A percentile compares a stretch with the other conserved stretches of the same genome.
phyloP scores from a whole-genome alignment of 1,284 basidiomycete genomes.

The Mycosarcoma maydis region DNA sequence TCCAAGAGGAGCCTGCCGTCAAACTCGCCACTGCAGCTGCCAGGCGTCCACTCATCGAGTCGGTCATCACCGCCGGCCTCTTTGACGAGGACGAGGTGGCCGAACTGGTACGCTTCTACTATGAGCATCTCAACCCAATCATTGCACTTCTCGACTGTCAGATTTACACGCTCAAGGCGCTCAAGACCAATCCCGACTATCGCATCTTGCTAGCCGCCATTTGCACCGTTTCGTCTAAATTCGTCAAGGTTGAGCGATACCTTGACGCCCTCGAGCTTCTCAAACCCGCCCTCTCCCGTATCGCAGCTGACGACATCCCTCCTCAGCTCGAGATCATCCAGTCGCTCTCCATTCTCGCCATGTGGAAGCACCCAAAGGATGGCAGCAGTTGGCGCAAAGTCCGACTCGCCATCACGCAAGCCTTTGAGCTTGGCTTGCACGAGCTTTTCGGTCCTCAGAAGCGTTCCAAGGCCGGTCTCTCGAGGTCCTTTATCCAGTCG shows the following conservation, averaged over 20 bases:
- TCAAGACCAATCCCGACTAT: slow-evolving; percentile 74
- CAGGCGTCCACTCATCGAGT: slow-evolving; percentile 42
- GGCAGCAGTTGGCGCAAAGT: slow-evolving; percentile 67
- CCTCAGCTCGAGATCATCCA: slow-evolving; percentile 81
- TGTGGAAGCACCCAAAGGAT: slow-evolving; percentile 76
- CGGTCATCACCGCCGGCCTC: slow-evolving; percentile 40
- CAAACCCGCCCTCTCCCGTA: slow-evolving; percentile 75
- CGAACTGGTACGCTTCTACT: slow-evolving; percentile 43
- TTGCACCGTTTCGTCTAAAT: slow-evolving; percentile 84
- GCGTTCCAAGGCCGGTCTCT: slow-evolving; percentile 39
- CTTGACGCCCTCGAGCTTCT: slow-evolving; percentile 69
- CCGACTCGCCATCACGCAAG: slow-evolving; percentile 64
- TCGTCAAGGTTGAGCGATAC: slow-evolving; percentile 75
- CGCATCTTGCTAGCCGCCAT: slow-evolving; percentile 83
- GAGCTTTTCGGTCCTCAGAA: slow-evolving; percentile 46
- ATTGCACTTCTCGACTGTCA: slow-evolving; percentile 66
- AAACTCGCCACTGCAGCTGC: slow-evolving; percentile 34
- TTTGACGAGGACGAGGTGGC: slow-evolving; percentile 45
- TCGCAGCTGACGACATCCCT: slow-evolving; percentile 73
- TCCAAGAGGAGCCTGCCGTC: slow-evolving; percentile 42
- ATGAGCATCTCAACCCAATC: slow-evolving; percentile 52
- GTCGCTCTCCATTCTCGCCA: slow-evolving; percentile 82
- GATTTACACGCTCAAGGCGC: slow-evolving; percentile 71
- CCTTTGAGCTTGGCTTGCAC: slow-evolving; percentile 67
- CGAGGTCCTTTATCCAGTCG: slow-evolving; percentile 43